Percentiles rank a stretch among this genome's conserved stretches.
Conservation (phyloP, 225 moss, liverwort and hornwort species). For the Polytrichum formosum region DNA sequence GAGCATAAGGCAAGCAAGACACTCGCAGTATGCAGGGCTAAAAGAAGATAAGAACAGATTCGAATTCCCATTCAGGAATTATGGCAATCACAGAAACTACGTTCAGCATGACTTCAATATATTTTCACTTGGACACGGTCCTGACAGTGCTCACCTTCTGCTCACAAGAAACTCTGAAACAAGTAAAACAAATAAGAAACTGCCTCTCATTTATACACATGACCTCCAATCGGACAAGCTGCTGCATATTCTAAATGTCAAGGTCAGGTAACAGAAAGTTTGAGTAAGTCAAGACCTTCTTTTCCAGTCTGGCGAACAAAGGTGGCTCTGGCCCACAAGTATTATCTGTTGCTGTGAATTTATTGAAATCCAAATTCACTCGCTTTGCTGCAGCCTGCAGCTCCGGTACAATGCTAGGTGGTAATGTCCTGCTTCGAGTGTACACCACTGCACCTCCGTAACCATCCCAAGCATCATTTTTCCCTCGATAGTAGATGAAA, state of each 20-base stretch:
- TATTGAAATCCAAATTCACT: slow-evolving; percentile 76
- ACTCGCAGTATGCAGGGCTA: no score
- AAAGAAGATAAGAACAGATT: no score
- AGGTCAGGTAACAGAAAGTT: background rate
- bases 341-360: slow-evolving; percentile 84
- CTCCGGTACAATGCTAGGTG: slow-evolving; percentile 66
- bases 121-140: no score
- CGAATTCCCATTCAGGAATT: background rate
- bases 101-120: no score
- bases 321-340: slow-evolving; percentile 85
- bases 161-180: no score
- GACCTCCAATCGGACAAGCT: no score
- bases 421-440: slow-evolving; percentile 65
- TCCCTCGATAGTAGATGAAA: slow-evolving; percentile 89
- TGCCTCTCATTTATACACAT: no score
- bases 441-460: slow-evolving; percentile 98
- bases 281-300: slow-evolving; percentile 27
- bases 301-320: slow-evolving; percentile 77
- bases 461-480: slow-evolving; percentile 98
- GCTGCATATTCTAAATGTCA: background rate
- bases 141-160: no score
- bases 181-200: no score
- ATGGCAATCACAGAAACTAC: background rate
- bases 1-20: no score
- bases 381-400: slow-evolving; percentile 57